Evolutionary conservation across 495 filamentous ascomycete species (phyloP).

Genomic region (Aspergillus panamensis): DNA sequence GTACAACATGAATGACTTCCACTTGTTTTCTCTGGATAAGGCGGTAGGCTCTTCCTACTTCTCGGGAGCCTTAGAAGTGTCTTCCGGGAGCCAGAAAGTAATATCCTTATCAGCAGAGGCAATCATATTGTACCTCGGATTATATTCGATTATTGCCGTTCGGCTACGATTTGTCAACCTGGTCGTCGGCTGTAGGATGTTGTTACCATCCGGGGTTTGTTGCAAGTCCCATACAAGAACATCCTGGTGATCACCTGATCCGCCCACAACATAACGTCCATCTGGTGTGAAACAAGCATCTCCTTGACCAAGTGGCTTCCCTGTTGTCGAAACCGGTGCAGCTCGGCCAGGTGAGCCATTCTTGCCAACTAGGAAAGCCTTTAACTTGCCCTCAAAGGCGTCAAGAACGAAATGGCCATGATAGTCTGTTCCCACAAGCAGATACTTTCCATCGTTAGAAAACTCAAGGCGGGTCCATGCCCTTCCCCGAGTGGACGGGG

Average conservation of each 20-base stretch:
- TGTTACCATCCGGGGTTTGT: slow-evolving; percentile 44
- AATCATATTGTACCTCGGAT: slow-evolving; percentile 85
- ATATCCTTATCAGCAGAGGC: slow-evolving; percentile 84
- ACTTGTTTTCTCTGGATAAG: too few species aligned
- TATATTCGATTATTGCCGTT: slow-evolving; percentile 76
- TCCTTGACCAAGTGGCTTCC: slow-evolving; percentile 59
- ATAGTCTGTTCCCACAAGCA: slow-evolving; percentile 77
- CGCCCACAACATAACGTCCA: slow-evolving; percentile 80
- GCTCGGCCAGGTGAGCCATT: slow-evolving; percentile 44
- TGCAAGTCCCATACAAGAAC: slow-evolving; percentile 82
- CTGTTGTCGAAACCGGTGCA: slow-evolving; percentile 43
- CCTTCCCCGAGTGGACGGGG: slow-evolving; percentile 44
- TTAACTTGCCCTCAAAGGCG: slow-evolving; percentile 75
- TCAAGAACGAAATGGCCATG: slow-evolving; percentile 84
- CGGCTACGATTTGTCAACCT: slow-evolving; percentile 63
- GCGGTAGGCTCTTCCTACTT: slow-evolving; percentile 21
- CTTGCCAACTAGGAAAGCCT: slow-evolving; percentile 56
- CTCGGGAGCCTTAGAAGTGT: slow-evolving; percentile 30
- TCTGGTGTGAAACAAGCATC: slow-evolving; percentile 88
- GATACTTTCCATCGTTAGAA: slow-evolving; percentile 85
- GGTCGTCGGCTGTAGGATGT: slow-evolving; percentile 59
- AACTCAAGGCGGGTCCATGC: slow-evolving; percentile 88
- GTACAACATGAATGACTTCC: too few species aligned
- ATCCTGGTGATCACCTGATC: slow-evolving; percentile 62
- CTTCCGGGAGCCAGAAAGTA: slow-evolving; percentile 80